A percentile compares a stretch with the other conserved stretches of the same genome.
Evolutionary conservation across 306 rosid species (phyloP).

Genomic region (Alnus glutinosa): DNA sequence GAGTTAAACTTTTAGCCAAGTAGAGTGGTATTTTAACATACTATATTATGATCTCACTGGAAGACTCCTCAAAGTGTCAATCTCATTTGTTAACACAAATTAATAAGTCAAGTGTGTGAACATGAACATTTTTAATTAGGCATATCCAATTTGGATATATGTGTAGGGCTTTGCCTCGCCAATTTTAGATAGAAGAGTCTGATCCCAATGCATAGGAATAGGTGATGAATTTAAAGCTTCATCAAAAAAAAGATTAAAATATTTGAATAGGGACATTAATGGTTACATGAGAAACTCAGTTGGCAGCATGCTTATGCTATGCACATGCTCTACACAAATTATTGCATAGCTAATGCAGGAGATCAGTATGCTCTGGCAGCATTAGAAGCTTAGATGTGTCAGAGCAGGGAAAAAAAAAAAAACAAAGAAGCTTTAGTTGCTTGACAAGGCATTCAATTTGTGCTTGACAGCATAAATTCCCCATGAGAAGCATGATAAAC

Average conservation of each 20-base stretch:
- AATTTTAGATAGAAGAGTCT: neutral
- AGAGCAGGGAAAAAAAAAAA: too few relatives aligned
- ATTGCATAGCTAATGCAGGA: neutral
- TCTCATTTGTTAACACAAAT: neutral
- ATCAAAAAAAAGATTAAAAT: neutral
- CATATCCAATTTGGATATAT: neutral
- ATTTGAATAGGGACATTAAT: neutral
- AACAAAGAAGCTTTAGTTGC: neutral
- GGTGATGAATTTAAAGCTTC: neutral
- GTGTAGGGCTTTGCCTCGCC: constrained; percentile 1
- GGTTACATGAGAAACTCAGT: neutral
- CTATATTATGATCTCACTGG: too few relatives aligned
- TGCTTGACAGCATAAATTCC: neutral
- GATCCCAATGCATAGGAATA: neutral
- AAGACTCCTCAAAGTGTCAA: too few relatives aligned
- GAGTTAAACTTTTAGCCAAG: too few relatives aligned
- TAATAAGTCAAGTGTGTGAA: neutral
- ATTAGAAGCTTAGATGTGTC: neutral
- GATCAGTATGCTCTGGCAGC: neutral
- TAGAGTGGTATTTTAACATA: too few relatives aligned
- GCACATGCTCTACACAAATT: neutral
- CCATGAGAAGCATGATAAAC: neutral
- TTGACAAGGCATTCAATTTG: neutral
- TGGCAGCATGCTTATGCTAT: neutral
- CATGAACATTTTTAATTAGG: neutral